A percentile compares a stretch with the other conserved stretches of the same genome.
phyloP scores from a whole-genome alignment of 106 monocot genomes.

The Agapanthus africanus region DNA sequence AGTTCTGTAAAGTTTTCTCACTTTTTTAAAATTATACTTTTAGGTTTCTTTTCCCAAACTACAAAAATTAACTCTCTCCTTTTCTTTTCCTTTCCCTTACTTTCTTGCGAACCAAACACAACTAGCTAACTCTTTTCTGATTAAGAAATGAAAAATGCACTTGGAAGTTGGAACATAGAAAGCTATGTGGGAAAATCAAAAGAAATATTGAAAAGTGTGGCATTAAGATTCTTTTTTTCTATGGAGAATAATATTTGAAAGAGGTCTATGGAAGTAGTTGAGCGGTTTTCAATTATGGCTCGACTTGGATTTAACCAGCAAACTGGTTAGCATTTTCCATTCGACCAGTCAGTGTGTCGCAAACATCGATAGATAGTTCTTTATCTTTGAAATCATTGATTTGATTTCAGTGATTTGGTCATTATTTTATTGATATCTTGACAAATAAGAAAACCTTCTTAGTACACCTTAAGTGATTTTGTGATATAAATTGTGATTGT shows the following conservation, averaged over 20 bases:
- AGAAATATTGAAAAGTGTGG: neutral
- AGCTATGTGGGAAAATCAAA: neutral
- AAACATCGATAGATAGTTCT: neutral
- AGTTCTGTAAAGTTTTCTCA: too few species aligned
- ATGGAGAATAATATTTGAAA: neutral
- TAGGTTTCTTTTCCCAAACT: too few species aligned
- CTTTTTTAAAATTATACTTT: too few species aligned
- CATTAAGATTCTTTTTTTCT: neutral
- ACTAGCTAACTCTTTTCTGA: too few species aligned
- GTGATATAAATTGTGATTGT: neutral
- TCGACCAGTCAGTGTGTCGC: neutral
- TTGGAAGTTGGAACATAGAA: constrained; percentile 1
- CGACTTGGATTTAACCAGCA: neutral
- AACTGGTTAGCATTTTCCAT: neutral
- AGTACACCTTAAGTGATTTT: neutral
- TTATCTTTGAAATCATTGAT: neutral
- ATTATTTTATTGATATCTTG: neutral
- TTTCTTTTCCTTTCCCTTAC: too few species aligned
- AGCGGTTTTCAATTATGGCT: neutral
- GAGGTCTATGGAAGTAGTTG: neutral
- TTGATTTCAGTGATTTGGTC: neutral
- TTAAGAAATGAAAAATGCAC: neutral
- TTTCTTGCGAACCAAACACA: too few species aligned
- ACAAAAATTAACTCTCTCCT: too few species aligned
- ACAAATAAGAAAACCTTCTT: neutral